A percentile compares a stretch with the other conserved stretches of the same genome.
Conservation (phyloP, 164 flowering plant genomes). For the Annona cherimola region DNA sequence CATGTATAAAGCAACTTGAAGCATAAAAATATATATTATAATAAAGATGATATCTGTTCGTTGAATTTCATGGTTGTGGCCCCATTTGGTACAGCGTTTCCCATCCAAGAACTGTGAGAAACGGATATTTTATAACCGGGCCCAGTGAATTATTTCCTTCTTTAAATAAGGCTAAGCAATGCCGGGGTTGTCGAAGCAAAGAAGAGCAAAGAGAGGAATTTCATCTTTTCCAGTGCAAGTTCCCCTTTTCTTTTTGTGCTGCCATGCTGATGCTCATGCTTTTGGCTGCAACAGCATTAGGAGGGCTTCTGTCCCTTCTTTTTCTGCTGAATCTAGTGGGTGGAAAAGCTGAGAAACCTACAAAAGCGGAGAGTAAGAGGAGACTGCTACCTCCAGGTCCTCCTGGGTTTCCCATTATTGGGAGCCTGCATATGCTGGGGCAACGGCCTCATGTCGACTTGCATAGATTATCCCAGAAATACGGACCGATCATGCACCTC, state of each 20-base stretch:
- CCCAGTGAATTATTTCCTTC: no score
- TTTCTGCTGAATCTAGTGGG: background rate
- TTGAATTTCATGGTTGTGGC: no score
- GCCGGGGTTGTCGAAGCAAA: no score
- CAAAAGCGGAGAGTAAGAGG: background rate
- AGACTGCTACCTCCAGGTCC: slow-evolving; percentile 23
- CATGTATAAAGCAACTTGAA: no score
- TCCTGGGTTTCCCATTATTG: slow-evolving; percentile 17
- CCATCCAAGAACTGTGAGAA: no score
- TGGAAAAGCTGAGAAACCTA: background rate
- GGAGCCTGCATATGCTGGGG: slow-evolving; percentile 19
- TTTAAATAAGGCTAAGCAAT: no score
- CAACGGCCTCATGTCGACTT: slow-evolving; percentile 15
- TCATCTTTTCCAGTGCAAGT: background rate
- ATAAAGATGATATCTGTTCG: no score
- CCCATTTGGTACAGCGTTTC: no score
- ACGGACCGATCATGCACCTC: slow-evolving; percentile 22
- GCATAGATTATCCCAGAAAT: slow-evolving; percentile 4
- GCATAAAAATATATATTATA: no score
- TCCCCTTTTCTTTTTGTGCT: background rate
- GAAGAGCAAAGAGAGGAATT: no score
- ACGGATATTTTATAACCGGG: no score
- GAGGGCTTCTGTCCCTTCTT: background rate
- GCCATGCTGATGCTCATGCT: background rate
- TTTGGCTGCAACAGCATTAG: background rate